These are phyloP conservation scores for Mortierella polycephala DNA, from an alignment of 371 early-diverging fungal genomes.

Conservation along the genomic window DNA sequence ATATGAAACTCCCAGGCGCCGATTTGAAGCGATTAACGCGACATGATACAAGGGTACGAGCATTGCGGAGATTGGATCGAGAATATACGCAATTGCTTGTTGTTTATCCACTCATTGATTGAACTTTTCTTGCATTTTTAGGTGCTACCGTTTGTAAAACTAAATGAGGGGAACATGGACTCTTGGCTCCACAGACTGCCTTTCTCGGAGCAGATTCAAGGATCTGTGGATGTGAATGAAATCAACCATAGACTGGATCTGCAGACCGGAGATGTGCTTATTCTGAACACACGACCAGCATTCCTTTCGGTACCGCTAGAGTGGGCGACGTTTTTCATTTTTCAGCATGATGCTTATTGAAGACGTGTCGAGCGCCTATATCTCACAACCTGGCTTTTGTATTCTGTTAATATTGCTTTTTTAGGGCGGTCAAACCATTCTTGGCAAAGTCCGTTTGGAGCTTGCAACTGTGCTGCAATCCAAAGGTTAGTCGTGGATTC, in stretches of 20 bases:
- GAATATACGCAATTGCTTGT: not conserved
- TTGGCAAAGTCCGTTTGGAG: conserved; percentile 79
- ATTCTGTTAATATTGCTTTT: not conserved
- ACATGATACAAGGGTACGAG: conserved; percentile 18
- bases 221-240: conserved; percentile 15
- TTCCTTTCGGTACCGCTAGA: conserved; percentile 60
- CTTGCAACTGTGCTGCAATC: conserved; percentile 65
- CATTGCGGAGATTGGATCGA: no score
- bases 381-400: not conserved
- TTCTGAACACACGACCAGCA: conserved; percentile 66
- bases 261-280: conserved; percentile 68
- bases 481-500: conserved; percentile 55
- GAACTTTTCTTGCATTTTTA: not conserved
- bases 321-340: not conserved
- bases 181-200: conserved; percentile 66
- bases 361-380: not conserved
- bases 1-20: conserved; percentile 53
- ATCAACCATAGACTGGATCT: conserved; percentile 57
- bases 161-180: conserved; percentile 64
- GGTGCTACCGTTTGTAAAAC: conserved; percentile 60
- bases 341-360: not conserved
- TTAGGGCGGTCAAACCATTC: conserved; percentile 79
- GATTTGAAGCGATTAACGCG: conserved; percentile 41
- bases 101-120: not conserved
- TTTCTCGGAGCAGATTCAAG: conserved; percentile 50